Conservation (phyloP, 306 rosid species). For the Ormosia emarginata region DNA sequence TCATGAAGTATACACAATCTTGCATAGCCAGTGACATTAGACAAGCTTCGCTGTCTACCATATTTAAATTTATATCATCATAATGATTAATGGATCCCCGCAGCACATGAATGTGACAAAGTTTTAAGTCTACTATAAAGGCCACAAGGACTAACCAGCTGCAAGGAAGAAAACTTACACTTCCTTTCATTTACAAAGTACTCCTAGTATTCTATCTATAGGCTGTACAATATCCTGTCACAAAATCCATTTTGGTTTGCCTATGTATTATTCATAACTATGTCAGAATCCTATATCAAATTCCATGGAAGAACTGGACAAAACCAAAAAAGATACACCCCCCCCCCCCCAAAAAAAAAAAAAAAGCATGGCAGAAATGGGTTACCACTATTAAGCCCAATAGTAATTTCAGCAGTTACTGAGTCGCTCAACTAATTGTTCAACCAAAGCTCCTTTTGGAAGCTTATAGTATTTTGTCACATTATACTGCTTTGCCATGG, state of each 20-base stretch:
- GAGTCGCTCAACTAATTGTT: not conserved
- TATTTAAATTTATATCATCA: not conserved
- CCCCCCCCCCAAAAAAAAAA: no score
- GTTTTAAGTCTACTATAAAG: not conserved
- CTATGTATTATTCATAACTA: slow-evolving; percentile 26
- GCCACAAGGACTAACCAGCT: slow-evolving; percentile 14
- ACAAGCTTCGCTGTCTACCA: not conserved
- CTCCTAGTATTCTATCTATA: slow-evolving; percentile 29
- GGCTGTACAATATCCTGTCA: slow-evolving; percentile 35
- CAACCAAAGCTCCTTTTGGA: slow-evolving; percentile 32
- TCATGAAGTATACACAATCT: not conserved
- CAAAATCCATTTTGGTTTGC: slow-evolving; percentile 23
- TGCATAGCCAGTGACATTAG: not conserved
- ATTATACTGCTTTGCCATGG: slow-evolving; percentile 31
- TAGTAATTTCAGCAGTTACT: slow-evolving; percentile 21
- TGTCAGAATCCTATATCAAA: slow-evolving; percentile 25
- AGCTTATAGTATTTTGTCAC: slow-evolving; percentile 26
- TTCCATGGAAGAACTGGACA: not conserved
- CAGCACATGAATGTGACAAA: not conserved
- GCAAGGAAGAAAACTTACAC: slow-evolving; percentile 31
- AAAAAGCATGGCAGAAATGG: slow-evolving; percentile 10
- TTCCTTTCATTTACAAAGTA: slow-evolving; percentile 33
- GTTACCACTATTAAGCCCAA: slow-evolving; percentile 15
- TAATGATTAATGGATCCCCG: not conserved
- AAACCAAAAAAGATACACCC: slow-evolving; percentile 7